Evolutionary conservation across 345 rosid species (phyloP).

Genomic region (Eutrema japonicum): DNA sequence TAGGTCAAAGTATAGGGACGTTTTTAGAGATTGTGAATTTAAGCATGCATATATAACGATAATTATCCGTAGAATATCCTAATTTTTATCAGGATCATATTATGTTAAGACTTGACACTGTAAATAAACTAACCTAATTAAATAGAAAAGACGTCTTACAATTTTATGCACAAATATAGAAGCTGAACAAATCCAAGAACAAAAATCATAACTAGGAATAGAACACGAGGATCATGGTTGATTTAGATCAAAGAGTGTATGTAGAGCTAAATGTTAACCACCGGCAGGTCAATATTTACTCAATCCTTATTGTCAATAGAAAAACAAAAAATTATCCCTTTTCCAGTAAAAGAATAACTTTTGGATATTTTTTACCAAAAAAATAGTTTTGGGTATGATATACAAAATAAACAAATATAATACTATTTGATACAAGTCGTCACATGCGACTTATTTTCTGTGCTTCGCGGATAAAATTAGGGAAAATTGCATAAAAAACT

Average conservation of each 20-base stretch:
- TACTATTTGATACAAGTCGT: constrained; percentile 15
- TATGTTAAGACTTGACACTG: not conserved
- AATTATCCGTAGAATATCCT: not conserved
- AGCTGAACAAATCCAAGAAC: not conserved
- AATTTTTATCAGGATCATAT: not conserved
- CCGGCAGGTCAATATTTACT: not conserved
- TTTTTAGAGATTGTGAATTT: not conserved
- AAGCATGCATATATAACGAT: constrained; percentile 8
- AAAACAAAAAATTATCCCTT: not conserved
- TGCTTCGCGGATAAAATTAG: no score
- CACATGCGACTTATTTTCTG: constrained; percentile 31
- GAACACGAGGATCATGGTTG: not conserved
- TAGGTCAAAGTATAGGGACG: constrained; percentile 24
- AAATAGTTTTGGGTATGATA: not conserved
- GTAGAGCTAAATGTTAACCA: not conserved
- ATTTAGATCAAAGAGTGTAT: constrained; percentile 2
- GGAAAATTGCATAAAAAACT: no score
- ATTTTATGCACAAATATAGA: not conserved
- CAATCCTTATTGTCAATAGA: not conserved
- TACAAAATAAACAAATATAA: not conserved
- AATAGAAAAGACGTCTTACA: not conserved
- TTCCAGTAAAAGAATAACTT: not conserved
- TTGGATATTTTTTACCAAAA: not conserved
- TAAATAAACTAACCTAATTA: not conserved
- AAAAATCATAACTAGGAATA: constrained; percentile 6